Percentiles rank a stretch among this genome's conserved stretches.
Conservation (phyloP, 108 stramenopile species). For the Stephanodiscus minutulus region DNA sequence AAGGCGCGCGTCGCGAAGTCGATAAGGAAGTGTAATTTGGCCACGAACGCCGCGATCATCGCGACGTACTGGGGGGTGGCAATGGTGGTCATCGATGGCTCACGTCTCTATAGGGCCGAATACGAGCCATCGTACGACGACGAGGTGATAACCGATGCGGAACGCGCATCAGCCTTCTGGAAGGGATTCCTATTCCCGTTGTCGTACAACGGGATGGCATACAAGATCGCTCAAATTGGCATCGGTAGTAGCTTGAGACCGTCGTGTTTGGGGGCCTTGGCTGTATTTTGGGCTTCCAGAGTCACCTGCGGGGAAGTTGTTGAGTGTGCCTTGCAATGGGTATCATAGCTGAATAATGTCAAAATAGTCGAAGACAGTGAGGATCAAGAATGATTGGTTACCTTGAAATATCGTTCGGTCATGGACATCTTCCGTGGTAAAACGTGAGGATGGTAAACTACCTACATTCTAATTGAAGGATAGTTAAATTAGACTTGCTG, state of each 20-base stretch:
- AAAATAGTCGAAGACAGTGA: neutral
- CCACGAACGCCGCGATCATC: constrained; percentile 48
- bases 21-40: constrained; percentile 44
- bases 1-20: constrained; percentile 44
- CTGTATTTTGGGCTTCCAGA: constrained; percentile 76
- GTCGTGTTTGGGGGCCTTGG: constrained; percentile 65
- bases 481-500: neutral
- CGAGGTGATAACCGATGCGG: constrained; percentile 35
- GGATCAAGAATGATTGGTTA: neutral
- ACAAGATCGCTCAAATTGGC: constrained; percentile 65
- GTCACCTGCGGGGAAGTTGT: constrained; percentile 59
- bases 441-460: neutral
- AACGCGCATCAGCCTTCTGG: constrained; percentile 52
- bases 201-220: constrained; percentile 65
- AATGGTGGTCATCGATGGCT: constrained; percentile 62
- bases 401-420: neutral
- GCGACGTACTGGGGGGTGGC: constrained; percentile 73
- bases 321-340: constrained; percentile 51
- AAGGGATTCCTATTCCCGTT: constrained; percentile 71
- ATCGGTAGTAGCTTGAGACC: constrained; percentile 49
- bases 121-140: constrained; percentile 24
- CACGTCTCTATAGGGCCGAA: constrained; percentile 29
- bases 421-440: neutral
- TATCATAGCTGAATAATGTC: neutral
- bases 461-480: neutral